phyloP scores from a whole-genome alignment of 208 protist genomes.

The Leishmania guyanensis region DNA sequence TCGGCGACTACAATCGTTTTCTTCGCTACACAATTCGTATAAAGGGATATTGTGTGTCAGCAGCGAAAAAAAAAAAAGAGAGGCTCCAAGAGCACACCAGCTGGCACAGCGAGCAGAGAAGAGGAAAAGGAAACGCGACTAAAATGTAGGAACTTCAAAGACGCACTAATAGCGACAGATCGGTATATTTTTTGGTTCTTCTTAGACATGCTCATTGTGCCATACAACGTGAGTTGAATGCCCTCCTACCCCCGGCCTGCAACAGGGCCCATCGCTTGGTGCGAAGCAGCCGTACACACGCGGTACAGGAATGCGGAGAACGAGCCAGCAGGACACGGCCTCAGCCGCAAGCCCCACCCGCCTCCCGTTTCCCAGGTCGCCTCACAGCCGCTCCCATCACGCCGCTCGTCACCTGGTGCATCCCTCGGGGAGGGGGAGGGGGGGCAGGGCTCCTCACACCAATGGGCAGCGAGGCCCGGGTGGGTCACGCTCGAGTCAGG shows the following conservation, averaged over 20 bases:
- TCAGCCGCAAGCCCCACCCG: too few relatives aligned
- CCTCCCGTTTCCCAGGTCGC: too few relatives aligned
- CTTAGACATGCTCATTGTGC: not conserved
- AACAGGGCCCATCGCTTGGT: not conserved
- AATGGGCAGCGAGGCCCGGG: too few relatives aligned
- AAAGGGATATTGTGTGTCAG: not conserved
- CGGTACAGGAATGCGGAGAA: not conserved
- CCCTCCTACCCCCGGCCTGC: not conserved
- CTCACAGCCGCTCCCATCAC: too few relatives aligned
- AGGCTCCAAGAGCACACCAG: not conserved
- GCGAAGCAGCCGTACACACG: not conserved
- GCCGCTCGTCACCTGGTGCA: too few relatives aligned
- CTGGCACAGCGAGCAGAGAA: not conserved
- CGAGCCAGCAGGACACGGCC: too few relatives aligned
- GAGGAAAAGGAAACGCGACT: not conserved
- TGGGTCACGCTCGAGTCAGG: too few relatives aligned
- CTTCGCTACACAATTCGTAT: not conserved
- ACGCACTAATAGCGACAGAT: not conserved
- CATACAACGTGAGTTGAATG: not conserved
- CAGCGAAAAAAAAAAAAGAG: not conserved
- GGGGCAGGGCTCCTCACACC: too few relatives aligned
- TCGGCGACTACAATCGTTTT: not conserved
- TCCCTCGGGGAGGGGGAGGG: too few relatives aligned
- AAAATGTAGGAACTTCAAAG: not conserved
- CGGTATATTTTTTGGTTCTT: not conserved